Evolutionary conservation across 345 rosid genomes (phyloP).

Genomic region (Eucalyptus sp.): DNA sequence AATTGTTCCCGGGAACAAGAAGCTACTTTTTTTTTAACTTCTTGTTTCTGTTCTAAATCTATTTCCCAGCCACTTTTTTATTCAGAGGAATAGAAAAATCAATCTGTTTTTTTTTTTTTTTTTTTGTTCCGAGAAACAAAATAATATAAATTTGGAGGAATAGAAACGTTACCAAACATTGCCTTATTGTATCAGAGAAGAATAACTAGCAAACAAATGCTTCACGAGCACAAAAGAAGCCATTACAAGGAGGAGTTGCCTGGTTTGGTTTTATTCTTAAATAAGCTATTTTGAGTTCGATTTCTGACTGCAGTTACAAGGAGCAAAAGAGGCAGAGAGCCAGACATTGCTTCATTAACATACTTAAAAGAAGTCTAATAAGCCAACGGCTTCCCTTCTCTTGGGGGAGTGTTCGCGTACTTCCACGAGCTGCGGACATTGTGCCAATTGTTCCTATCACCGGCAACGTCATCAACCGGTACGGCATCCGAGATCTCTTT

Average conservation of each 20-base stretch:
- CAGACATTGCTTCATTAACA: not conserved
- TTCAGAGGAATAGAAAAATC: too few species aligned
- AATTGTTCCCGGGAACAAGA: too few species aligned
- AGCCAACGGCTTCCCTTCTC: not conserved
- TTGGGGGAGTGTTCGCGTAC: constrained; percentile 11
- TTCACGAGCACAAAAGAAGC: not conserved
- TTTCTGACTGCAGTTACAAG: not conserved
- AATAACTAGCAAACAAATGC: not conserved
- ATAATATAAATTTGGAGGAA: too few species aligned
- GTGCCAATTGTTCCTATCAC: not conserved
- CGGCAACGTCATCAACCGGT: constrained; percentile 12
- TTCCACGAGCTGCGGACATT: not conserved
- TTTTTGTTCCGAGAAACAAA: too few species aligned
- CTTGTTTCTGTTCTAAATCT: too few species aligned
- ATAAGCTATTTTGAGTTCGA: not conserved
- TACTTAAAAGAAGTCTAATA: not conserved
- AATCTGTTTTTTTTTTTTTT: too few species aligned
- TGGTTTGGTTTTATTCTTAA: not conserved
- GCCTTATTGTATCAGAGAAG: not conserved
- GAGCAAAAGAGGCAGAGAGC: not conserved
- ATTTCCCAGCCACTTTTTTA: too few species aligned
- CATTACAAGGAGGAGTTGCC: not conserved
- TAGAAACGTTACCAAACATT: too few species aligned
- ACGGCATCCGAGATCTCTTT: constrained; percentile 18
- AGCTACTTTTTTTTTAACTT: too few species aligned